Evolutionary conservation across 345 rosid genomes (phyloP).

Genomic region (Rhizophora mangle): DNA sequence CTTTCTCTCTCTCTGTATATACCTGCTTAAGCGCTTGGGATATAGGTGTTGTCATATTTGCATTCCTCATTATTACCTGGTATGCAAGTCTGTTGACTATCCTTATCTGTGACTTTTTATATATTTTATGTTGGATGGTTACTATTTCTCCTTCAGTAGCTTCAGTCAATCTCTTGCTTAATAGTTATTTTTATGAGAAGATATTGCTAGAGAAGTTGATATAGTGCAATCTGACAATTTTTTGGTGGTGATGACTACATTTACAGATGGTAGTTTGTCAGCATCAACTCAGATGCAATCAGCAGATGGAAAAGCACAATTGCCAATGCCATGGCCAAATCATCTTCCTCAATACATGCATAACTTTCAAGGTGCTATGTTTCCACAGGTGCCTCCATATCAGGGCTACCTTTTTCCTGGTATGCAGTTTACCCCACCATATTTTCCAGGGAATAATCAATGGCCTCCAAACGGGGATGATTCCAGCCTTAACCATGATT

Average conservation of each 20-base stretch:
- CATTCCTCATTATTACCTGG: not conserved
- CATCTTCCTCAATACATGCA: conserved; percentile 75
- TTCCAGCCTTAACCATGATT: conserved; percentile 26
- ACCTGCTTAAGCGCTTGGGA: not conserved
- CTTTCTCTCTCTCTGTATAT: no score
- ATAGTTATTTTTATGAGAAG: no score
- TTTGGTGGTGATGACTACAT: conserved; percentile 14
- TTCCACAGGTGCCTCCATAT: conserved; percentile 59
- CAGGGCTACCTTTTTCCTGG: conserved; percentile 71
- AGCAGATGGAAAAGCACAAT: conserved; percentile 48
- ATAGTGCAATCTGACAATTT: no score
- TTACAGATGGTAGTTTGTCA: conserved; percentile 41
- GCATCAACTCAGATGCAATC: conserved; percentile 23
- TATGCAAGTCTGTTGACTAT: not conserved
- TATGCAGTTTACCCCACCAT: conserved; percentile 65
- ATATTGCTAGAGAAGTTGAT: no score
- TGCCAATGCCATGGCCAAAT: conserved; percentile 70
- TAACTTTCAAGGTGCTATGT: conserved; percentile 66
- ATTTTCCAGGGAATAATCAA: conserved; percentile 66
- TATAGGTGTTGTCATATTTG: not conserved
- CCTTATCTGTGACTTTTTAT: no score
- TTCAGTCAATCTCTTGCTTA: no score
- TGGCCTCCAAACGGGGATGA: conserved; percentile 77
- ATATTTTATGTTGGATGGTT: no score
- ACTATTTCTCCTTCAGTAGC: no score